Evolutionary conservation across 2,329 filamentous ascomycete species (phyloP), one percentile per base, ranked within the genome.

Genomic region (Aureobasidium melanogenum): DNA sequence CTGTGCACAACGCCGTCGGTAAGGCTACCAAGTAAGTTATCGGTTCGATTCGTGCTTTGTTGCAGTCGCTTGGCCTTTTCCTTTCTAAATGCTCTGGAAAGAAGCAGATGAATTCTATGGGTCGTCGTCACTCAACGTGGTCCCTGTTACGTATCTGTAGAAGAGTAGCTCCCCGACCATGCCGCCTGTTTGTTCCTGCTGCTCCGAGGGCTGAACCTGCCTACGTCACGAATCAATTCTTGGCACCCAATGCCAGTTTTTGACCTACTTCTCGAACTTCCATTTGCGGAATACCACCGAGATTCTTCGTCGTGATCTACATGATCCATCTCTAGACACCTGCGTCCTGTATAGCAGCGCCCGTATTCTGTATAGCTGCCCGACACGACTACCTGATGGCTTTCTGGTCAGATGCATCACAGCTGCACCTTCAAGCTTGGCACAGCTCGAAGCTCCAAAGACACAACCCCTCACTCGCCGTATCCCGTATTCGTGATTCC

Each of bases 61-160:
- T 30, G 44, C 22, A 28, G 43, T 28, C 22, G 7, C 44, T 32
- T 50, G n/a, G n/a, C n/a, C n/a, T n/a, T 19, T n/a, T 10, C 43
- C 9, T 54, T 10, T 41, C 24, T 39, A 22, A 30, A 28, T 17
- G 24, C 32, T 19, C 48, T 52, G 34, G 17, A n/a, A 28, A 47
- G 22, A n/a, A 30, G 22, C 10, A 22, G 38, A 54, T 2, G 12
- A 54, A 54, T 54, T 34, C 9, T 32, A 36, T 41, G 15, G 28
- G 38, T 56, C 52, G 51, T 54, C 51, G 52, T 56, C 52, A 56
- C 38, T 44, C 10, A 32, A 56, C 24, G 38, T 43, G 39, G 38
- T n/a, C 38, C 52, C 38, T 56, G 52, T 56, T 56, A 56, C 52
- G 52, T 56, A 56, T 56, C 41, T 44, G 24, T 28, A 56, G 38